Percentiles rank a stretch among this genome's conserved stretches.
These are phyloP conservation scores for Hypholoma sublateritium DNA, from an alignment of 768 basidiomycete genomes.

Conservation along the genomic window DNA sequence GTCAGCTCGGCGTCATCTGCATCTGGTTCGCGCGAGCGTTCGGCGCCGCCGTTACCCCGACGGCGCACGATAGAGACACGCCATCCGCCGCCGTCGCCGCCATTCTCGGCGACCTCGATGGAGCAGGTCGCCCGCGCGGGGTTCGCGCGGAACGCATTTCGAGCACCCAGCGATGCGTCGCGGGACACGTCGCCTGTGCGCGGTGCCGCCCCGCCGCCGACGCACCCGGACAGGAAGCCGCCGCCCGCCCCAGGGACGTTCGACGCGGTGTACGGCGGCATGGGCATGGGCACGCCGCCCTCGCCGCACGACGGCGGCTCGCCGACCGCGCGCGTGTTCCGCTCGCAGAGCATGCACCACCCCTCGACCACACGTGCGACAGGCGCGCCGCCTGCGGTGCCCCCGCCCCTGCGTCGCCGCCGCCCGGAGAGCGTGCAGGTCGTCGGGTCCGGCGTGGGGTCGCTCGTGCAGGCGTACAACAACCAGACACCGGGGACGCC, in stretches of 20 bases:
- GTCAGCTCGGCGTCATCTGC: not conserved
- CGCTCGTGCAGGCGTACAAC: not conserved
- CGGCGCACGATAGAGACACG: slow-evolving; percentile 18
- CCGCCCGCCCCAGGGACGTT: slow-evolving; percentile 9
- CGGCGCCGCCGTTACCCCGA: slow-evolving; percentile 32
- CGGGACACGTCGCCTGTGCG: slow-evolving; percentile 11
- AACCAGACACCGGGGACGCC: not conserved
- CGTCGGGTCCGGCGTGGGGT: slow-evolving; percentile 21
- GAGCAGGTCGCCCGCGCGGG: slow-evolving; percentile 46
- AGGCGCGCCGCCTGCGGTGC: slow-evolving; percentile 20
- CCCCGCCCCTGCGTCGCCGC: slow-evolving; percentile 47
- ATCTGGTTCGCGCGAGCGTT: not conserved
- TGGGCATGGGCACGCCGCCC: not conserved
- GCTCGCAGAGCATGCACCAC: slow-evolving; percentile 59
- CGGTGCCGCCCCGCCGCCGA: slow-evolving; percentile 36
- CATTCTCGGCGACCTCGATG: slow-evolving; percentile 42
- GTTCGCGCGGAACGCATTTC: not conserved
- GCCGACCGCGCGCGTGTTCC: slow-evolving; percentile 39
- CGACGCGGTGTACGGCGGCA: slow-evolving; percentile 20
- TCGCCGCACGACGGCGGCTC: slow-evolving; percentile 15
- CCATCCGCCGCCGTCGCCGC: slow-evolving; percentile 33
- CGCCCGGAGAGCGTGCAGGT: slow-evolving; percentile 70
- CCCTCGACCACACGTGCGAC: slow-evolving; percentile 28
- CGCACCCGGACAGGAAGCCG: slow-evolving; percentile 53
- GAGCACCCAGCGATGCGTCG: not conserved